Conservation (phyloP, 2,329 filamentous ascomycete species). For the Venturiaceae sp. region DNA sequence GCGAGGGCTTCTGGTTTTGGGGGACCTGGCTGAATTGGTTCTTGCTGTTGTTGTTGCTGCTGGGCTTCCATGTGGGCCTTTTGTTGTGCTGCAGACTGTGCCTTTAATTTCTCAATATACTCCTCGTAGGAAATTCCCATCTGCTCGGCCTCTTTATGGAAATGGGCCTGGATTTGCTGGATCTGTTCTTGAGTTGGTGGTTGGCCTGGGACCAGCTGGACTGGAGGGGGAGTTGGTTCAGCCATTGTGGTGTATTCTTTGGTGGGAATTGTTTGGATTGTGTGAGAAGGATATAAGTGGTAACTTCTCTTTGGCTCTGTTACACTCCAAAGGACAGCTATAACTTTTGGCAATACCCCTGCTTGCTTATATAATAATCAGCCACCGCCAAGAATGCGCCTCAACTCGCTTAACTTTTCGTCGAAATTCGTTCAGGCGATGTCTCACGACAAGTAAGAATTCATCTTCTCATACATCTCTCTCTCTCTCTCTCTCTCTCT, state of each 20-base stretch:
- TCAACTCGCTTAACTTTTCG: too few relatives aligned
- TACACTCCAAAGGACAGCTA: too few relatives aligned
- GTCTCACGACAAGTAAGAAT: too few relatives aligned
- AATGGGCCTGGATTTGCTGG: constrained; percentile 69
- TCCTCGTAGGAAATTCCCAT: constrained; percentile 76
- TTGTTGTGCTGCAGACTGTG: constrained; percentile 46
- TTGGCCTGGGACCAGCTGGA: constrained; percentile 25
- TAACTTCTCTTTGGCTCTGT: not conserved
- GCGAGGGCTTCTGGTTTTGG: constrained; percentile 84
- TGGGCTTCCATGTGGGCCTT: constrained; percentile 33
- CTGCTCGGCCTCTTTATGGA: constrained; percentile 74
- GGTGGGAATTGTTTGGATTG: not conserved
- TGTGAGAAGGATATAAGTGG: not conserved
- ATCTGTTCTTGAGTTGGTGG: constrained; percentile 77
- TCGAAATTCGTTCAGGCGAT: too few relatives aligned
- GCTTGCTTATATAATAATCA: too few relatives aligned
- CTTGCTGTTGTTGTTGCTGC: constrained; percentile 32
- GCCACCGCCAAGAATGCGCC: too few relatives aligned
- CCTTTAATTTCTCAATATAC: constrained; percentile 54
- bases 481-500: not conserved
- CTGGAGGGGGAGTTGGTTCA: constrained; percentile 13
- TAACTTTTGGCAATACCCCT: too few relatives aligned
- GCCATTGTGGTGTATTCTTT: constrained; percentile 10
- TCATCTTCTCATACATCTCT: not conserved
- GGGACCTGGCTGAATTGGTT: constrained; percentile 66